phyloP scores from a whole-genome alignment of 257 asterid species.

The Jasminum sambac region DNA sequence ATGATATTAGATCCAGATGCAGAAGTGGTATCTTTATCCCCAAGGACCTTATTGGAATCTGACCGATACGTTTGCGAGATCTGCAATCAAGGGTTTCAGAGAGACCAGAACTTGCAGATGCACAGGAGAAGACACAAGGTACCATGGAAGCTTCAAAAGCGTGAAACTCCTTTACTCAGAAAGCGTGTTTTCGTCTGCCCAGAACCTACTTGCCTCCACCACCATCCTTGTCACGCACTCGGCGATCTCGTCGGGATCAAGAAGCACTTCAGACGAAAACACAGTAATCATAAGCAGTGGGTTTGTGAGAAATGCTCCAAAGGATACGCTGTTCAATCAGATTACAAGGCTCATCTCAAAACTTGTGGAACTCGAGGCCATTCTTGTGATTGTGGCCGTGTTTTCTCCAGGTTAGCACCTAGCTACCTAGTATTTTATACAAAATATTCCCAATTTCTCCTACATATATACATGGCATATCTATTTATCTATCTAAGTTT shows the following conservation, averaged over 20 bases:
- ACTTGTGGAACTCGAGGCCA: conserved; percentile 58
- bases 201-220: conserved; percentile 51
- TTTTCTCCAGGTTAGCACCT: conserved; percentile 53
- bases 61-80: conserved; percentile 93
- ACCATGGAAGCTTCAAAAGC: conserved; percentile 87
- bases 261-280: conserved; percentile 50
- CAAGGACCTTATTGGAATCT: conserved; percentile 77
- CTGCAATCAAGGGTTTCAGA: conserved; percentile 91
- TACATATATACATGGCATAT: too few species aligned
- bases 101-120: conserved; percentile 95
- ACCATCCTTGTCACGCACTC: conserved; percentile 54
- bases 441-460: not conserved
- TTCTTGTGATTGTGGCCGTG: conserved; percentile 59
- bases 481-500: too few species aligned
- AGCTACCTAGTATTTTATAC: too few species aligned
- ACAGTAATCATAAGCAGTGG: conserved; percentile 56
- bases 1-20: conserved; percentile 95
- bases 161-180: conserved; percentile 53
- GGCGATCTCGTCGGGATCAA: conserved; percentile 60
- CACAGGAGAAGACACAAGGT: conserved; percentile 85
- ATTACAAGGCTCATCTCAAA: conserved; percentile 57
- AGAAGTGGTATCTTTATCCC: conserved; percentile 80
- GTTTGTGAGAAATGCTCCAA: conserved; percentile 53
- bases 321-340: conserved; percentile 58
- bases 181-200: conserved; percentile 57